Base-by-base conservation (phyloP, 768 basidiomycete species). In the Termitomyces sp. region DNA sequence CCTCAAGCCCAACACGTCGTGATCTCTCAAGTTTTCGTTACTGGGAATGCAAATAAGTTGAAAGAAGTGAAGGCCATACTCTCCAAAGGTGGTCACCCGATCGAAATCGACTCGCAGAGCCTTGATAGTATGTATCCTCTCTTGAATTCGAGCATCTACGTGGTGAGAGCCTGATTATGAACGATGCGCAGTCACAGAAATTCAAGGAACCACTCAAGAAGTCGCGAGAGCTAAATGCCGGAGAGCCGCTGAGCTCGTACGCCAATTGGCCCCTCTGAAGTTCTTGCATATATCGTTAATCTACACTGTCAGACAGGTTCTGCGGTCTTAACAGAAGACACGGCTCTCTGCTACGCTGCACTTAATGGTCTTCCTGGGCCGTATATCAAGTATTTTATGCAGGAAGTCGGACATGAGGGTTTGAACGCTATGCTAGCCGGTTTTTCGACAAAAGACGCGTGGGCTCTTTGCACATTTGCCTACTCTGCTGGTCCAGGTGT, bases 391-490 rank as follows among this genome's bases (percentile, higher is more conserved):
- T 77, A 91, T 60, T 99, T 99, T 70, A 73, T 98, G 70, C 77
- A 78, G 43, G 79, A 78, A 24, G 69, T 98, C 5, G 96, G 96
- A 2, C 91, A 93, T 66, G 85, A 91, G 59, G 96, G 96, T 74
- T 76, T 99, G 21, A 95, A 97, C 68, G 85, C 77, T 46, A 73
- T 99, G 65, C 81, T 98, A 15, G 79, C 71, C 9, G 83, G 82
- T 11, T 98, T 98, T 65, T 72, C 78, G 0, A 88, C 83, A 0
- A 89, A 81, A 55, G 82, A 78, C 12, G 97, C 97, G 0, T 88
- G 87, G 64, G 95, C 96, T 0, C 75, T 98, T 7, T 98, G 96
- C 71, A 98, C 97, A 2, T 98, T 98, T 62, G 96, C 95, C 6
- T 98, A 97, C 67, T 89, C 88, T 38, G 75, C 86, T 0, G 93